Evolutionary conservation across 1,139 yeast species (phyloP).

Genomic region (Debaryomyces coudertii): DNA sequence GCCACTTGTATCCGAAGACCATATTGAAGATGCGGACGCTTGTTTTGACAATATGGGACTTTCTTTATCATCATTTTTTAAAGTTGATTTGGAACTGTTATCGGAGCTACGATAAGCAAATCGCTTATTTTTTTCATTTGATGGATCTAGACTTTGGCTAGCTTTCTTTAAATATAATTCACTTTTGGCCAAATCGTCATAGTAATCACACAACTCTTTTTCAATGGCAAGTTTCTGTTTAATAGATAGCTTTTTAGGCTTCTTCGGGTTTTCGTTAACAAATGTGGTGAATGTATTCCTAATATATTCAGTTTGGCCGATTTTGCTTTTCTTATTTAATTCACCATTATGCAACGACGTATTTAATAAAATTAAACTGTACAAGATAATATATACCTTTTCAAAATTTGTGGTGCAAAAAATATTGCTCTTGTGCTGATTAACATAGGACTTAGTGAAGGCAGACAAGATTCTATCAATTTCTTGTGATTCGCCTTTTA

Average conservation of each 20-base stretch:
- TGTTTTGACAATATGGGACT: conserved; percentile 31
- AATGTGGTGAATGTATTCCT: conserved; percentile 56
- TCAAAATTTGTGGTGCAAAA: conserved; percentile 58
- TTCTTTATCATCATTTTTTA: conserved; percentile 7
- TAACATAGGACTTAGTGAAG: conserved; percentile 69
- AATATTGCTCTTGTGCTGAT: conserved; percentile 50
- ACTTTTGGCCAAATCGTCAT: conserved; percentile 42
- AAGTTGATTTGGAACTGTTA: background rate
- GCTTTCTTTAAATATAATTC: conserved; percentile 45
- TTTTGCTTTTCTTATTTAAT: conserved; percentile 42
- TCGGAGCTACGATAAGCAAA: background rate
- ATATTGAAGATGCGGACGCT: conserved; percentile 37
- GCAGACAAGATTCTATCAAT: conserved; percentile 74
- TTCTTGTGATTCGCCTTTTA: conserved; percentile 84
- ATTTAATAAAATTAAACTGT: conserved; percentile 72
- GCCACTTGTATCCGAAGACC: conserved; percentile 41
- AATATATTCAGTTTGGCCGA: conserved; percentile 54
- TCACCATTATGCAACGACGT: conserved; percentile 65
- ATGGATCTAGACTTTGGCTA: background rate
- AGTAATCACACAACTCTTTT: conserved; percentile 44
- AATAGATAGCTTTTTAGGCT: conserved; percentile 34
- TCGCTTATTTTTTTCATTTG: conserved; percentile 16
- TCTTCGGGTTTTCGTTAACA: conserved; percentile 38
- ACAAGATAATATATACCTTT: conserved; percentile 72
- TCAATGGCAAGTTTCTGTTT: conserved; percentile 48